These are phyloP conservation scores for Podaxis carcinomalis DNA, from an alignment of 768 basidiomycete genomes.

Conservation along the genomic window DNA sequence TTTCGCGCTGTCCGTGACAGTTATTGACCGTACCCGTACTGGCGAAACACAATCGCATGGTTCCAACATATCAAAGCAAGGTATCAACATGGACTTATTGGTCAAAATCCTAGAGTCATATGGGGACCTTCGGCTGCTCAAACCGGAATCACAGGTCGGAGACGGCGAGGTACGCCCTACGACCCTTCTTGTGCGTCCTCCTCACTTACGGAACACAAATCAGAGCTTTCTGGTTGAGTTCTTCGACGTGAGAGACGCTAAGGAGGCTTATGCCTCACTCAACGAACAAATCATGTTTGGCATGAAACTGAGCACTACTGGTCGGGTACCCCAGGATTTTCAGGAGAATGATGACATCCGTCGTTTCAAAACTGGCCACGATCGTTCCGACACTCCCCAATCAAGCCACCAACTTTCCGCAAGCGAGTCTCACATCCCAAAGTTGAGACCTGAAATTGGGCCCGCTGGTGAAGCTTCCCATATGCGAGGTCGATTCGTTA, in stretches of 20 bases:
- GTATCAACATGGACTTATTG: constrained; percentile 17
- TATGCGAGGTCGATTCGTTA: constrained; percentile 27
- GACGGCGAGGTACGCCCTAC: constrained; percentile 21
- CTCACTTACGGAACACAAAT: neutral
- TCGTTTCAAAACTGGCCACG: constrained; percentile 6
- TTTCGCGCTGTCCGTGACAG: constrained; percentile 45
- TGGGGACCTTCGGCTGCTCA: constrained; percentile 29
- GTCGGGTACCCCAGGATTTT: constrained; percentile 17
- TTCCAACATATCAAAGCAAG: neutral
- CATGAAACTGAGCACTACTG: constrained; percentile 43
- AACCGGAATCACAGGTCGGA: constrained; percentile 16
- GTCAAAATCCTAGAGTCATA: constrained; percentile 24
- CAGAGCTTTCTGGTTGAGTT: constrained; percentile 59
- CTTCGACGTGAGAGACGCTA: constrained; percentile 59
- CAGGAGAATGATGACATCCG: constrained; percentile 14
- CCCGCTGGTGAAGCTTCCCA: constrained; percentile 30
- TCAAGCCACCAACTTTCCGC: constrained; percentile 10
- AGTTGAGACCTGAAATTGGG: constrained; percentile 18
- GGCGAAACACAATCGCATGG: neutral
- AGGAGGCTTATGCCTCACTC: constrained; percentile 45
- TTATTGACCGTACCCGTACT: constrained; percentile 10
- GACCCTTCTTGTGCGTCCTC: neutral
- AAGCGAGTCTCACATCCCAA: constrained; percentile 16
- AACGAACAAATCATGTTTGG: constrained; percentile 47
- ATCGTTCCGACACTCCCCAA: constrained; percentile 16